phyloP scores from a whole-genome alignment of 345 rosid genomes.

The Acer campestre region DNA sequence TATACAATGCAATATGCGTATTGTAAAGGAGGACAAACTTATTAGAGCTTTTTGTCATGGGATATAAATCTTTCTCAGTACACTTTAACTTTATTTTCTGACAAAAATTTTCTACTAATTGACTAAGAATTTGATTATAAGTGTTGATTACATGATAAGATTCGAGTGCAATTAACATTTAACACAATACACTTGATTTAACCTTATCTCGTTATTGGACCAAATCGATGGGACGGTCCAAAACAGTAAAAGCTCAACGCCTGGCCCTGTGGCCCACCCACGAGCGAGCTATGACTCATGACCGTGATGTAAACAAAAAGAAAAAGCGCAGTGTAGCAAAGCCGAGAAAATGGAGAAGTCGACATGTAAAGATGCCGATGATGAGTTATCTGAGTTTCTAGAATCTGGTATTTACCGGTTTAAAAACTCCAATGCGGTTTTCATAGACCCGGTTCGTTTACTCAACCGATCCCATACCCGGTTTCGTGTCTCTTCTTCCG shows the following conservation, averaged over 20 bases:
- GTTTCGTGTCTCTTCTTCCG: slow-evolving; percentile 59
- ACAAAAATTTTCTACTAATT: too few relatives aligned
- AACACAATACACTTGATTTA: too few relatives aligned
- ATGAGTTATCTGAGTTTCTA: slow-evolving; percentile 34
- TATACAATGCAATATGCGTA: too few relatives aligned
- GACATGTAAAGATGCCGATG: slow-evolving; percentile 22
- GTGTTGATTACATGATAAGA: too few relatives aligned
- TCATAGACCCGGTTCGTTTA: slow-evolving; percentile 72
- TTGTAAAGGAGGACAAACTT: too few relatives aligned
- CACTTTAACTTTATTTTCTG: too few relatives aligned
- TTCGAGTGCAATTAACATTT: too few relatives aligned
- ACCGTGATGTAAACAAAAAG: not conserved
- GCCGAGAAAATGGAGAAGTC: slow-evolving; percentile 37
- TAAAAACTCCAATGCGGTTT: slow-evolving; percentile 40
- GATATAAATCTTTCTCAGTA: too few relatives aligned
- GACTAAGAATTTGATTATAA: too few relatives aligned
- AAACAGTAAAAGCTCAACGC: not conserved
- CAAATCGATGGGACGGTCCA: not conserved
- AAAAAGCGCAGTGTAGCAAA: not conserved
- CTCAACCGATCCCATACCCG: slow-evolving; percentile 60
- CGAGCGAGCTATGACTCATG: not conserved
- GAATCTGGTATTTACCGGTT: slow-evolving; percentile 60
- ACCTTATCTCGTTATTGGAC: not conserved
- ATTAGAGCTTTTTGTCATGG: too few relatives aligned
- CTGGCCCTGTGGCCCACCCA: not conserved